Percentiles rank a stretch among this genome's conserved stretches.
Conservation (phyloP, 1,139 yeast genomes). For the Magnusiomyces fungicola region DNA sequence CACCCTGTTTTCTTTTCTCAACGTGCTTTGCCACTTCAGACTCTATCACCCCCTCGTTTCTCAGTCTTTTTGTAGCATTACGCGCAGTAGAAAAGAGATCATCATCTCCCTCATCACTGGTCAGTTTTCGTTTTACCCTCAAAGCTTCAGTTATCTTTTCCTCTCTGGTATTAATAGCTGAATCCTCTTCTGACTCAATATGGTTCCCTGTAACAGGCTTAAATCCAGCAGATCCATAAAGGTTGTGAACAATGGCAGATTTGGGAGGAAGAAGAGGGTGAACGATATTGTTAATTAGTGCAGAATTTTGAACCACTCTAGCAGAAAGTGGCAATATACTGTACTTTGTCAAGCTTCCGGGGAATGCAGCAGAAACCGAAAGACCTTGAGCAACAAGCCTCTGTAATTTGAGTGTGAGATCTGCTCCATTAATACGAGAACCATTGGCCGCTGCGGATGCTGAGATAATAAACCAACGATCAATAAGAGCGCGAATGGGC, state of each 20-base stretch:
- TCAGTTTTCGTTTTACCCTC: too few species aligned
- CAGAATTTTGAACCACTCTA: conserved; percentile 34
- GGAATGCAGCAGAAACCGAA: conserved; percentile 45
- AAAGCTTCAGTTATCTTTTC: too few species aligned
- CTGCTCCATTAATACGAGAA: conserved; percentile 18
- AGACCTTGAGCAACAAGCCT: conserved; percentile 2
- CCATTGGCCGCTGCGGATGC: conserved; percentile 31
- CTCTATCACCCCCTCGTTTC: too few species aligned
- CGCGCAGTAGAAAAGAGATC: too few species aligned
- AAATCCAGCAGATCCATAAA: conserved; percentile 24
- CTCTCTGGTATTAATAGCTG: too few species aligned
- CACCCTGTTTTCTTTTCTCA: background rate
- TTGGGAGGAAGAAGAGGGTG: conserved; percentile 74
- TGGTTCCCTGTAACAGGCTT: conserved; percentile 23
- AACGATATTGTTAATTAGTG: conserved; percentile 48
- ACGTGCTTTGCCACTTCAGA: too few species aligned
- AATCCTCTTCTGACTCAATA: too few species aligned
- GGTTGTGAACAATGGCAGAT: conserved; percentile 13
- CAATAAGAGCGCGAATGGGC: conserved; percentile 54
- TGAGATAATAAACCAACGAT: conserved; percentile 49
- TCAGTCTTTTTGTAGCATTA: too few species aligned
- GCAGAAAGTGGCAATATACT: conserved; percentile 67
- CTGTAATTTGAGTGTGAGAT: conserved; percentile 30
- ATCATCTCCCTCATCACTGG: too few species aligned
- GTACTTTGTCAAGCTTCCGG: conserved; percentile 51